A percentile compares a stretch with the other conserved stretches of the same genome.
phyloP scores from a whole-genome alignment of 2,329 filamentous ascomycete genomes.

The Diaporthe sp. region DNA sequence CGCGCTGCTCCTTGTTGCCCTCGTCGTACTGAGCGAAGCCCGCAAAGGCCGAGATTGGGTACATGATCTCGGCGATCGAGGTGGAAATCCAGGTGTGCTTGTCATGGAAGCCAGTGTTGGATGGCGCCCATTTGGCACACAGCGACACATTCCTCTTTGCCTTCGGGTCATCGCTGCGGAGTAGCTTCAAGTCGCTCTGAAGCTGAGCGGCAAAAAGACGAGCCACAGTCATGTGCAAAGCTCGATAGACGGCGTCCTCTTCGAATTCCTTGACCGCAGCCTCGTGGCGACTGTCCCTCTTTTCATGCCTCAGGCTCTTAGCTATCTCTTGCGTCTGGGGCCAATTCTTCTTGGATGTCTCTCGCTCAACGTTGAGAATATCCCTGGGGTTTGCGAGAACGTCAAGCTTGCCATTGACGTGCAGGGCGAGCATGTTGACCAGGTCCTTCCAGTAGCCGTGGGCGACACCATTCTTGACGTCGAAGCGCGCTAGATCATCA shows the following conservation, averaged over 20 bases:
- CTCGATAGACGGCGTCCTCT: constrained; percentile 61
- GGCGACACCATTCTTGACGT: constrained; percentile 62
- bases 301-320: constrained; percentile 47
- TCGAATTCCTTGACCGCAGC: constrained; percentile 55
- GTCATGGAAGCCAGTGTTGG: constrained; percentile 68
- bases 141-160: constrained; percentile 64
- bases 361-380: constrained; percentile 56
- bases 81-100: constrained; percentile 69
- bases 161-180: constrained; percentile 55
- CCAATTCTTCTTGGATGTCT: constrained; percentile 40
- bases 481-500: constrained; percentile 52
- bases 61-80: constrained; percentile 69
- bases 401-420: constrained; percentile 61
- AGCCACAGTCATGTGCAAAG: constrained; percentile 65
- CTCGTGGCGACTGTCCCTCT: constrained; percentile 56
- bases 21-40: constrained; percentile 50
- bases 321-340: constrained; percentile 44
- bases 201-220: constrained; percentile 71
- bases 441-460: constrained; percentile 76
- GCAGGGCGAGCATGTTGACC: constrained; percentile 68
- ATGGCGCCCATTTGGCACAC: constrained; percentile 73
- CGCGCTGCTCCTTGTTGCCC: constrained; percentile 52
- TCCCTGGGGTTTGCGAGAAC: constrained; percentile 54
- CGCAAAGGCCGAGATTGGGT: constrained; percentile 53
- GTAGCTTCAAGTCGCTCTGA: constrained; percentile 57